A percentile compares a stretch with the other conserved stretches of the same genome.
phyloP scores from a whole-genome alignment of 164 flowering plant genomes.

The Buxus sempervirens region DNA sequence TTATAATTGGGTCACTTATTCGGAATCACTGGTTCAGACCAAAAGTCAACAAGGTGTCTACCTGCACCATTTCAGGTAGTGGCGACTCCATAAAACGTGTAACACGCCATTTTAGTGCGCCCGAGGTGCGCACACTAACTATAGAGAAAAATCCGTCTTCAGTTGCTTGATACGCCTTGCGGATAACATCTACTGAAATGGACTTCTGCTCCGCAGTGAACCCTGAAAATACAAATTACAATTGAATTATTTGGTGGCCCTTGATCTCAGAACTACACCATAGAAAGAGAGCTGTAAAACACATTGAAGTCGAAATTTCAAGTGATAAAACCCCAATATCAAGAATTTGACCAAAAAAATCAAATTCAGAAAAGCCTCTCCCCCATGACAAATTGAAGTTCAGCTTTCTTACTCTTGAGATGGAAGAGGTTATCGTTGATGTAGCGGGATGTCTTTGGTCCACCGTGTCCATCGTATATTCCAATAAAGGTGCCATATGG shows the following conservation, averaged over 20 bases:
- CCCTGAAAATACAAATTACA: slow-evolving; percentile 32
- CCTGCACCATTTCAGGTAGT: too few relatives aligned
- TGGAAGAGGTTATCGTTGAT: slow-evolving; percentile 70
- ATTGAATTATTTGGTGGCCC: neutral
- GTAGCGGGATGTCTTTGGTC: slow-evolving; percentile 79
- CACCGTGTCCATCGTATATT: slow-evolving; percentile 84
- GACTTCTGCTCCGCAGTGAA: slow-evolving; percentile 60
- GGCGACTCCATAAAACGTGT: too few relatives aligned
- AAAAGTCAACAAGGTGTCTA: too few relatives aligned
- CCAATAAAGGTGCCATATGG: too few relatives aligned
- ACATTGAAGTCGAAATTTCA: too few relatives aligned
- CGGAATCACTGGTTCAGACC: too few relatives aligned
- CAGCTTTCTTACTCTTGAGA: slow-evolving; percentile 55
- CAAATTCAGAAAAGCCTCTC: neutral
- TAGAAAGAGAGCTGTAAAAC: too few relatives aligned
- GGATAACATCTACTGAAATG: slow-evolving; percentile 66
- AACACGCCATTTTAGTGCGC: too few relatives aligned
- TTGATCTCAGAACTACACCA: neutral
- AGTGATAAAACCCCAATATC: too few relatives aligned
- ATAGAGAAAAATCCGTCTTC: slow-evolving; percentile 75
- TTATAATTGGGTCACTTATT: too few relatives aligned
- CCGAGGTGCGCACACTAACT: too few relatives aligned
- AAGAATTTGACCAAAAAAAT: too few relatives aligned
- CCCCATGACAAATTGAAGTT: neutral
- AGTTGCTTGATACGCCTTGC: slow-evolving; percentile 79